phyloP scores from a whole-genome alignment of 345 rosid genomes.

The Tarenaya hassleriana region DNA sequence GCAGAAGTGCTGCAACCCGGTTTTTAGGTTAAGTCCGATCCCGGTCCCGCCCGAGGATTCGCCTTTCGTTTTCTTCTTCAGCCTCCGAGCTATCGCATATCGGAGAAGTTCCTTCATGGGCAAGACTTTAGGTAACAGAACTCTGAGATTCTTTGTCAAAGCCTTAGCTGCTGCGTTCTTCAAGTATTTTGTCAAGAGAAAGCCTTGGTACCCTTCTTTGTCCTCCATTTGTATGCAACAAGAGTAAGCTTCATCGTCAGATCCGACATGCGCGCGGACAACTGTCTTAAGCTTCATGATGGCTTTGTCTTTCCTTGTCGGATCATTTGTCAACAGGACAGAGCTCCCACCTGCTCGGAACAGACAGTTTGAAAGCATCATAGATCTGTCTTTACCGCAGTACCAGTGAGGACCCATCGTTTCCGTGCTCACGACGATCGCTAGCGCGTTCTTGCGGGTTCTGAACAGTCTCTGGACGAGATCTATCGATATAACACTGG shows the following conservation, averaged over 20 bases:
- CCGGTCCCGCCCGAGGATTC: too few species aligned
- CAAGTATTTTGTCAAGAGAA: conserved; percentile 63
- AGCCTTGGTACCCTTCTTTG: conserved; percentile 51
- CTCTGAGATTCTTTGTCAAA: conserved; percentile 65
- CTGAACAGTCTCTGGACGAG: conserved; percentile 58
- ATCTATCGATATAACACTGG: conserved; percentile 71
- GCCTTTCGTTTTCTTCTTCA: too few species aligned
- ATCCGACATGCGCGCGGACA: conserved; percentile 94
- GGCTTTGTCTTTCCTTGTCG: conserved; percentile 36
- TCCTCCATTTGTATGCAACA: conserved; percentile 80
- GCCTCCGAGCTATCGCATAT: conserved; percentile 19
- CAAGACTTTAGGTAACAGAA: conserved; percentile 56
- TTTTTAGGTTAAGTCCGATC: conserved; percentile 62
- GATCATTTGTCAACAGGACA: conserved; percentile 69
- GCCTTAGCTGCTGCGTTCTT: conserved; percentile 77
- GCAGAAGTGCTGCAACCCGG: conserved; percentile 86
- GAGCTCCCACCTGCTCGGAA: conserved; percentile 83
- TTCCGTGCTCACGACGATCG: conserved; percentile 67
- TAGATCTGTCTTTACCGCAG: conserved; percentile 67
- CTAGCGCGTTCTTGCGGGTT: conserved; percentile 40
- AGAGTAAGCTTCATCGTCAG: conserved; percentile 55
- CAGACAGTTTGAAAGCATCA: conserved; percentile 81
- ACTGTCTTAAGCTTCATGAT: conserved; percentile 70
- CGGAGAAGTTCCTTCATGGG: conserved; percentile 77
- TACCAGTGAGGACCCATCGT: conserved; percentile 85